Evolutionary conservation across 2,329 filamentous ascomycete species (phyloP).

Genomic region (Claviceps paspali): DNA sequence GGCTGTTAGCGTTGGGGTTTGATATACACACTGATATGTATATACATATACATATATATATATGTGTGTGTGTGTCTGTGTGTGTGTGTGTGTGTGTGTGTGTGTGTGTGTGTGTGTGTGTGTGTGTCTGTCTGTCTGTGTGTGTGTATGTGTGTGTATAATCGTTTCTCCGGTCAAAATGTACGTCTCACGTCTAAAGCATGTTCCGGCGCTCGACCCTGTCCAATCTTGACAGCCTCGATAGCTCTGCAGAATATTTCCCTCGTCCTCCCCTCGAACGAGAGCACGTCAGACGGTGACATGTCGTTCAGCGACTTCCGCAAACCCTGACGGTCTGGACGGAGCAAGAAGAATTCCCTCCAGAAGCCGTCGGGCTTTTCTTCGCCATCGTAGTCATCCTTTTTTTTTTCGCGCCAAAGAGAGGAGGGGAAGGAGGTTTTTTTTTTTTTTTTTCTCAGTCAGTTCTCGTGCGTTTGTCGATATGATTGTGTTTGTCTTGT

Average conservation of each 20-base stretch:
- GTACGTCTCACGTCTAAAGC: conserved; percentile 63
- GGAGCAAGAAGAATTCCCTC: conserved; percentile 86
- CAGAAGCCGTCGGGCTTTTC: conserved; percentile 84
- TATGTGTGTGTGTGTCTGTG: too few species aligned
- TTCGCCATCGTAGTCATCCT: conserved; percentile 45
- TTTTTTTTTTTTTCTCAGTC: conserved; percentile 20
- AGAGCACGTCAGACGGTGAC: conserved; percentile 58
- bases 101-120: too few species aligned
- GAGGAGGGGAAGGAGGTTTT: conserved; percentile 3
- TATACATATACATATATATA: too few species aligned
- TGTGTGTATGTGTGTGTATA: too few species aligned
- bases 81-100: too few species aligned
- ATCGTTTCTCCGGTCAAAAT: too few species aligned
- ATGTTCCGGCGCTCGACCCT: conserved; percentile 52
- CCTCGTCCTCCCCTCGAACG: conserved; percentile 61
- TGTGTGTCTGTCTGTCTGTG: too few species aligned
- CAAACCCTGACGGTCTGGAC: conserved; percentile 58
- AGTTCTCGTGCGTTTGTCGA: conserved; percentile 12
- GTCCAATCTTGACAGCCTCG: conserved; percentile 45
- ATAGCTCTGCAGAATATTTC: conserved; percentile 67
- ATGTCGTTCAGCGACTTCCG: conserved; percentile 54
- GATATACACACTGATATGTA: too few species aligned
- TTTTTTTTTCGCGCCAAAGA: too few species aligned
- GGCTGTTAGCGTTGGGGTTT: conserved; percentile 9
- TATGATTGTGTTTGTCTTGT: neutral